Conservation (phyloP, 2,329 filamentous ascomycete species). For the Myotisia sp. region DNA sequence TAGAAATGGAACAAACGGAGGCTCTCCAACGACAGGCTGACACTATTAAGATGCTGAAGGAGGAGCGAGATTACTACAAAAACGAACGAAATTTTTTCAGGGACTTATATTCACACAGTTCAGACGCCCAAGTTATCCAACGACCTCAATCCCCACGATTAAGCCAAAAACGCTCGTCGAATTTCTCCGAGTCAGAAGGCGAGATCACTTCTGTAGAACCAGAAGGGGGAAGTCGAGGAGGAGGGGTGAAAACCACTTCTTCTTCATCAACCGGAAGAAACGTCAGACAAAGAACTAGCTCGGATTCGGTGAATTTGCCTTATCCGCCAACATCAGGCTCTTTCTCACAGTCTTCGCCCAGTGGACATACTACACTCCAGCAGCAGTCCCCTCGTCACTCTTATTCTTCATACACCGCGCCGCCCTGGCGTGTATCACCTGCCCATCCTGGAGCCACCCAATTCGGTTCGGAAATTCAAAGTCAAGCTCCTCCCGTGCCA, state of each 20-base stretch:
- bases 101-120: conserved; percentile 14
- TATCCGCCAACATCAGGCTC: conserved; percentile 1
- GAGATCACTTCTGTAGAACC: conserved; percentile 3
- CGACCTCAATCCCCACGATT: conserved; percentile 11
- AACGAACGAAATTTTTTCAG: conserved; percentile 29
- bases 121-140: conserved; percentile 7
- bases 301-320: conserved; percentile 4
- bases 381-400: no score
- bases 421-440: background rate
- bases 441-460: background rate
- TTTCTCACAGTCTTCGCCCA: background rate
- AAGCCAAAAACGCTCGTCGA: background rate
- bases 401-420: no score
- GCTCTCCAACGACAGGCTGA: conserved; percentile 23
- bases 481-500: no score
- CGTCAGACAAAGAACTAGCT: conserved; percentile 9
- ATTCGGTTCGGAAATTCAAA: no score
- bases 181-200: conserved; percentile 4
- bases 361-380: no score
- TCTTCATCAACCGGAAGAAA: conserved; percentile 6
- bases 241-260: no score
- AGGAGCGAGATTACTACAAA: conserved; percentile 28
- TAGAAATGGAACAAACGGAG: conserved; percentile 27
- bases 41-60: conserved; percentile 21
- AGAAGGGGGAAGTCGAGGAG: conserved; percentile 3